Base-by-base conservation (phyloP, 352 stramenopile species). In the Vaucheria bursata region DNA sequence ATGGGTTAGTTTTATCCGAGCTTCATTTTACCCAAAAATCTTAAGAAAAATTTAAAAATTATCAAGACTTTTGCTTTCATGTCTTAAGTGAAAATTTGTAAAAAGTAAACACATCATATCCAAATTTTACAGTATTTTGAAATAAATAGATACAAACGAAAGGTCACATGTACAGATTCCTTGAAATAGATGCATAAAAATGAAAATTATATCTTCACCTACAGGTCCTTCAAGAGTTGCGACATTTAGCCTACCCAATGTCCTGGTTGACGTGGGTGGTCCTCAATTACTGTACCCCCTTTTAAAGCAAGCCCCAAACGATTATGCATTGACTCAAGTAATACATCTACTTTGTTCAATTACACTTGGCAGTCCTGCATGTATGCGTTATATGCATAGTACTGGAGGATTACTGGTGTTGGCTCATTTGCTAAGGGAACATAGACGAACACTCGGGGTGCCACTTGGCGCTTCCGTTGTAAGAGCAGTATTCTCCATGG, bases 351-450 rank as follows among this genome's bases (percentile, higher is more conserved):
- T 84, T 29, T n/a, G 18, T 33, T 34, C 64, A 4, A 71, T 74
- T 32, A 71, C 74, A 39, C 67, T 67, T 18, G 73, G 76, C 12
- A 71, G 75, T 29, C 37, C 68, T 31, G 39, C 74, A 8, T 78
- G 67, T 37, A 32, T 73, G 50, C 68, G 50, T 29, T 84, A 79
- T 76, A 84, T 84, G 79, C 79, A 84, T 68, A 40, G 49, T 64
- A 76, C 68, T 29, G 75, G 65, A 5, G 79, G 79, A 0, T 84
- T 83, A 45, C 39, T 70, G 0, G 40, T 81, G 36, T 72, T 84
- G 36, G 79, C 75, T 1, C 69, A 71, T 32, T 34, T 84, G 7
- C 75, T 84, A 38, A 45, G 73, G 0, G 73, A 69, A 31, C 53
- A 70, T 38, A 67, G 75, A 64, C 8, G 40, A 12, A 59, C 78